Conservation (phyloP, 495 filamentous ascomycete species). For the Collariella sp. region DNA sequence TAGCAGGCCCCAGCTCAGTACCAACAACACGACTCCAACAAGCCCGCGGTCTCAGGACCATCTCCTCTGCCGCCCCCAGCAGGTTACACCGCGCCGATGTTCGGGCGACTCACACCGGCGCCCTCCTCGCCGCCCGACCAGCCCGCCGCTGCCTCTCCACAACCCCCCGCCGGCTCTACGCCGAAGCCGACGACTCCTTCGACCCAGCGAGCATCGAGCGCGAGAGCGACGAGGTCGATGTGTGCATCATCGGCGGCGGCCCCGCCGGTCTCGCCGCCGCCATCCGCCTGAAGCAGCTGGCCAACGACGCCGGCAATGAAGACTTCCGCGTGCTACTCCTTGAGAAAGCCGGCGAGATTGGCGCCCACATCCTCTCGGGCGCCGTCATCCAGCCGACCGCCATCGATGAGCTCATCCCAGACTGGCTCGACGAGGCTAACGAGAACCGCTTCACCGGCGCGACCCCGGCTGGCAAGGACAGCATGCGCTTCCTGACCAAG, state of each 20-base stretch:
- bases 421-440: slow-evolving; percentile 86
- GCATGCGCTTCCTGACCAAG: slow-evolving; percentile 94
- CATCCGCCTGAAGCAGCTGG: slow-evolving; percentile 91
- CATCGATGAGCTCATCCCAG: slow-evolving; percentile 82
- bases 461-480: slow-evolving; percentile 73
- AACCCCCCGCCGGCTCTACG: slow-evolving; percentile 42
- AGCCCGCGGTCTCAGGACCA: slow-evolving; percentile 11
- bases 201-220: slow-evolving; percentile 68
- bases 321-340: slow-evolving; percentile 88
- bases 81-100: slow-evolving; percentile 6
- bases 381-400: slow-evolving; percentile 90
- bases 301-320: slow-evolving; percentile 91
- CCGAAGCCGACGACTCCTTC: slow-evolving; percentile 51
- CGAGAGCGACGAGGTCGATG: slow-evolving; percentile 89
- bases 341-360: slow-evolving; percentile 92
- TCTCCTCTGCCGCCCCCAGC: slow-evolving; percentile 11
- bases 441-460: slow-evolving; percentile 72
- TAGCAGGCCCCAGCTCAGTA: slow-evolving; percentile 4
- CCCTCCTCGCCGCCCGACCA: slow-evolving; percentile 1
- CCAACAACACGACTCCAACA: slow-evolving; percentile 7
- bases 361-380: slow-evolving; percentile 90
- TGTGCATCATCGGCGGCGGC: slow-evolving; percentile 92
- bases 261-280: slow-evolving; percentile 88
- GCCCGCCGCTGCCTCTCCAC: slow-evolving; percentile 18
- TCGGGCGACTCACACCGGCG: neutral